A percentile compares a stretch with the other conserved stretches of the same genome.
phyloP scores from a whole-genome alignment of 2,329 filamentous ascomycete genomes.

The Trichophyton schoenleinii region DNA sequence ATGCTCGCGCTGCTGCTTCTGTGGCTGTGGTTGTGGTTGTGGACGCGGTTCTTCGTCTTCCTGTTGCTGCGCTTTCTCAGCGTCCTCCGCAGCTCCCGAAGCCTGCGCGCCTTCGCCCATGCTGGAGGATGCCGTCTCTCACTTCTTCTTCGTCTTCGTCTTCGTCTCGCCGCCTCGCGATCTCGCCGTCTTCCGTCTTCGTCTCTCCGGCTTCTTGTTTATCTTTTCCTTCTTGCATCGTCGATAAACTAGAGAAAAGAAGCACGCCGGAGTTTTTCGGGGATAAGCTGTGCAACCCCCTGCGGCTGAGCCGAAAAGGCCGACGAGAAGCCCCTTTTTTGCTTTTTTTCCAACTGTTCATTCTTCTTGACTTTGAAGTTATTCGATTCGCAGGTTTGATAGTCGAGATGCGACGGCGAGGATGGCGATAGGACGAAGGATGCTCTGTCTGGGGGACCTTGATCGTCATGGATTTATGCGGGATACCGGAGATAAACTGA shows the following conservation, averaged over 20 bases:
- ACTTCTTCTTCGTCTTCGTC: background rate
- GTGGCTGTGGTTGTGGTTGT: background rate
- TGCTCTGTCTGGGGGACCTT: background rate
- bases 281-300: background rate
- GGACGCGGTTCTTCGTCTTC: background rate
- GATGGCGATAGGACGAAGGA: background rate
- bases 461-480: background rate
- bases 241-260: background rate
- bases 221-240: background rate
- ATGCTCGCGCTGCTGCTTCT: background rate
- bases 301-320: slow-evolving; percentile 1
- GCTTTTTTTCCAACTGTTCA: background rate
- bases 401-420: background rate
- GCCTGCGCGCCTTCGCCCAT: background rate
- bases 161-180: background rate
- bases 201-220: background rate
- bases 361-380: background rate
- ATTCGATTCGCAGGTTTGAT: background rate
- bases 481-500: background rate
- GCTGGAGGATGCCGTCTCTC: background rate
- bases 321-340: background rate
- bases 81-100: background rate
- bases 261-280: background rate
- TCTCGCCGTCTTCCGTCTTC: too few species aligned
- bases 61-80: background rate